Base-by-base conservation (phyloP, 2,329 filamentous ascomycete species). In the Pestalotiopsis sp. region DNA sequence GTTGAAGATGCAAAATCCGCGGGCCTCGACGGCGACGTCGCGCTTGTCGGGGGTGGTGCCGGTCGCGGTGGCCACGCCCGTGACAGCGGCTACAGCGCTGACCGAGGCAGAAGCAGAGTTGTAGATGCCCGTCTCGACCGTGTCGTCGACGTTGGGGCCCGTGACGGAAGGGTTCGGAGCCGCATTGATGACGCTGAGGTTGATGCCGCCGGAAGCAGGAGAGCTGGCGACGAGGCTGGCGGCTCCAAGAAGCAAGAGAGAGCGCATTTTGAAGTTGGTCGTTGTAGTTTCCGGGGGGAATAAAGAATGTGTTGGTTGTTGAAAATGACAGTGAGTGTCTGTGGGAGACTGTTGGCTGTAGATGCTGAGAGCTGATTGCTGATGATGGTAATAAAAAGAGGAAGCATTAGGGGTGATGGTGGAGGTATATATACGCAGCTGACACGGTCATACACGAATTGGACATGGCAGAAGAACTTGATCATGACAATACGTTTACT, bases 191-290 rank as follows among this genome's bases (percentile, higher is more conserved):
- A 60, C 56, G 59, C 41, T 25, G 14, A 69, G 62, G 68, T 69
- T 68, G 45, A 69, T 52, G 39, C 31, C 65, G 23, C 39, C 25
- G 20, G 66, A 61, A 13, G 57, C 62, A 17, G 63, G 69, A n/a
- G 67, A 57, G 49, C 45, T 59, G 27, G 60, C 61, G 17, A 66
- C 68, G 39, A 70, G 65, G n/a, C 64, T 68, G 25, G 68, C 69
- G 31, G 68, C 67, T 45, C 67, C 64, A 45, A 70, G 62, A 66
- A 66, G 25, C 25, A 66, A 17, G 49, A 66, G 41, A 17, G 63
- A 57, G 49, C 41, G 63, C 63, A 66, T 66, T n/a, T 23, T 39
- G 59, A 62, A 62, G 59, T 62, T 62, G 31, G 59, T 27, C 20
- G 59, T n/a, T 52, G 17, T 52, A 7, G 59, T 61, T 38, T 14